Conservation (phyloP, 441 rosid genomes). For the Iberis amara region DNA sequence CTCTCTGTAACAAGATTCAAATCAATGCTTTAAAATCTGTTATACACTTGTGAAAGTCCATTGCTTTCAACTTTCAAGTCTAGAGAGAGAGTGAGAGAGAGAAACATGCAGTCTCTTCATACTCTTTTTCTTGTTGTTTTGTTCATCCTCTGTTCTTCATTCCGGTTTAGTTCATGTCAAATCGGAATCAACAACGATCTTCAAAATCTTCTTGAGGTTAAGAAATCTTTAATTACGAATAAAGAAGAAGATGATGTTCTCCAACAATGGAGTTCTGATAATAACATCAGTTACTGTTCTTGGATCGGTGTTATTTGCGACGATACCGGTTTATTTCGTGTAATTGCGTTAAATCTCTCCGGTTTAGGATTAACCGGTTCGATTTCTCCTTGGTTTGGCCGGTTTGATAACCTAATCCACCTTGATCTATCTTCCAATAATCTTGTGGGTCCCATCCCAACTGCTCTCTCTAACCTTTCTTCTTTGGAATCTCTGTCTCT, state of each 20-base stretch:
- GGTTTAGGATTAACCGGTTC: constrained; percentile 54
- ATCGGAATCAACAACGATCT: constrained; percentile 28
- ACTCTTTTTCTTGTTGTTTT: constrained; percentile 18
- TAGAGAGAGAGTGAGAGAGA: not conserved
- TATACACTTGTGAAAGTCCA: not conserved
- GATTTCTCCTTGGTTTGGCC: constrained; percentile 53
- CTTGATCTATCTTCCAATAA: constrained; percentile 82
- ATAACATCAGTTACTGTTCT: constrained; percentile 45
- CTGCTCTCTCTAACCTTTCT: constrained; percentile 62
- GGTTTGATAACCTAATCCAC: constrained; percentile 56
- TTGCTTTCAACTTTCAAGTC: not conserved
- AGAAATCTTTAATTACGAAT: constrained; percentile 38
- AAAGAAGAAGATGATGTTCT: constrained; percentile 33
- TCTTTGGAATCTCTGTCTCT: constrained; percentile 67
- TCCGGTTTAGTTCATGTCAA: constrained; percentile 29
- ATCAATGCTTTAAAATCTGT: not conserved
- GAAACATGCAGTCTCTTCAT: constrained; percentile 7
- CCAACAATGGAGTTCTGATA: constrained; percentile 44
- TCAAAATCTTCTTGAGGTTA: constrained; percentile 47
- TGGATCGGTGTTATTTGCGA: constrained; percentile 69
- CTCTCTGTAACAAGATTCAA: constrained; percentile 8
- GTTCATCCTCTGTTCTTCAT: constrained; percentile 25
- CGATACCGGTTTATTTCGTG: constrained; percentile 33
- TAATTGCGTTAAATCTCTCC: constrained; percentile 60
- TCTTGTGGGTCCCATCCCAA: constrained; percentile 76